Conservation (phyloP, 495 filamentous ascomycete species). For the Bombardia bombarda region DNA sequence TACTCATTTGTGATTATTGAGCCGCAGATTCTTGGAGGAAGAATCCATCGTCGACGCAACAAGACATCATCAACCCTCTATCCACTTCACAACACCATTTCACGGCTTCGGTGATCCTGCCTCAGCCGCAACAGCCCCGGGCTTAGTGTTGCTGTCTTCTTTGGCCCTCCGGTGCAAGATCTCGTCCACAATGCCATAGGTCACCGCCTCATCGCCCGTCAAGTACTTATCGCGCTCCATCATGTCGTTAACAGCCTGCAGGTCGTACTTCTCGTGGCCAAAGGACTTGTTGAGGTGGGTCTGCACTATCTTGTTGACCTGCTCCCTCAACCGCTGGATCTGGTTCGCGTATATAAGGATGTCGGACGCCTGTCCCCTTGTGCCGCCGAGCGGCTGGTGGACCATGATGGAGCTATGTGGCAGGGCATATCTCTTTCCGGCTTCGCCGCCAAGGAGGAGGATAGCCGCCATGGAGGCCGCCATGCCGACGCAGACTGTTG, state of each 20-base stretch:
- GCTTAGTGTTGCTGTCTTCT: slow-evolving; percentile 22
- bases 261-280: slow-evolving; percentile 43
- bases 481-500: slow-evolving; percentile 90
- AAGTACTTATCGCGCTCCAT: slow-evolving; percentile 97
- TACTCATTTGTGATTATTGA: too few species aligned
- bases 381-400: slow-evolving; percentile 89
- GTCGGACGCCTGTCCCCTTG: slow-evolving; percentile 80
- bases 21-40: too few species aligned
- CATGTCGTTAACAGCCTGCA: slow-evolving; percentile 81
- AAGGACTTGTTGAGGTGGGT: slow-evolving; percentile 73
- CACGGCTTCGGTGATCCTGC: slow-evolving; percentile 15
- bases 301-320: slow-evolving; percentile 86
- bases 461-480: slow-evolving; percentile 93
- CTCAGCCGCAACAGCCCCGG: slow-evolving; percentile 5
- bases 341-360: slow-evolving; percentile 97
- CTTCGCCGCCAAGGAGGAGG: slow-evolving; percentile 74
- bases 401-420: slow-evolving; percentile 94
- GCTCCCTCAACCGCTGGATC: slow-evolving; percentile 76
- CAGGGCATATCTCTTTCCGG: slow-evolving; percentile 80
- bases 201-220: slow-evolving; percentile 77
- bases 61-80: too few species aligned
- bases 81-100: slow-evolving; percentile 2
- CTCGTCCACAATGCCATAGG: slow-evolving; percentile 86
- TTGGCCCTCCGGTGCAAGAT: slow-evolving; percentile 53
- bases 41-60: too few species aligned